These are phyloP conservation scores for Arabidopsis arenosa DNA, from an alignment of 345 rosid genomes.

Conservation along the genomic window DNA sequence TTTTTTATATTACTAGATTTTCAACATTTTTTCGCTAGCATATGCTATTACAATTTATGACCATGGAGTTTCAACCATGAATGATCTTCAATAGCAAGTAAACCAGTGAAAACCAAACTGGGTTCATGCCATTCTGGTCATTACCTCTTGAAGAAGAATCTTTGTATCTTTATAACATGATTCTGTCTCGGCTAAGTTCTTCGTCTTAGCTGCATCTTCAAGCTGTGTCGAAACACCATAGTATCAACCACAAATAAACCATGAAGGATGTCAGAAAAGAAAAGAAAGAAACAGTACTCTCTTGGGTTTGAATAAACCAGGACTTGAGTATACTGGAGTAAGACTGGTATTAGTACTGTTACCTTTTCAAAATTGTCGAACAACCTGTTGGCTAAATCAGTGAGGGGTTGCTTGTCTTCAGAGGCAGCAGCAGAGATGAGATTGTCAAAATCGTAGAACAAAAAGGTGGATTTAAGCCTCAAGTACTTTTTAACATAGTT, in stretches of 20 bases:
- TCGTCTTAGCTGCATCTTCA: slow-evolving; percentile 66
- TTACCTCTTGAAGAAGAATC: slow-evolving; percentile 70
- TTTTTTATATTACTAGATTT: background rate
- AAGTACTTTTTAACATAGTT: slow-evolving; percentile 80
- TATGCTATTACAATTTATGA: slow-evolving; percentile 24
- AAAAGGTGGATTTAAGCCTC: slow-evolving; percentile 73
- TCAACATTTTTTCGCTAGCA: background rate
- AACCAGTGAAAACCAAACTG: slow-evolving; percentile 20
- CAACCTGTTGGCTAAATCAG: slow-evolving; percentile 76
- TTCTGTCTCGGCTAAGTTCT: slow-evolving; percentile 60
- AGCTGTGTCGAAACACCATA: slow-evolving; percentile 52
- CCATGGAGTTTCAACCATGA: slow-evolving; percentile 15
- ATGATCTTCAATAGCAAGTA: slow-evolving; percentile 17
- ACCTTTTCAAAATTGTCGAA: slow-evolving; percentile 85
- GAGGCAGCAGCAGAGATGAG: slow-evolving; percentile 71
- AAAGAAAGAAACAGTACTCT: background rate
- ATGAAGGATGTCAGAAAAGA: background rate
- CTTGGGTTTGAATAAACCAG: background rate
- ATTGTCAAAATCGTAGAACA: slow-evolving; percentile 83
- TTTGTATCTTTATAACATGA: slow-evolving; percentile 59
- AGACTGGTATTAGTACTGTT: background rate
- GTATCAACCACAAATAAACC: background rate
- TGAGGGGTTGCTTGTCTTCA: slow-evolving; percentile 69
- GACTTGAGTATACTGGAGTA: background rate
- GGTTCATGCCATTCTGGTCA: slow-evolving; percentile 62